Evolutionary conservation across 352 stramenopile genomes (phyloP), one percentile per base, ranked within the genome.

Genomic region (Porosira glacialis): DNA sequence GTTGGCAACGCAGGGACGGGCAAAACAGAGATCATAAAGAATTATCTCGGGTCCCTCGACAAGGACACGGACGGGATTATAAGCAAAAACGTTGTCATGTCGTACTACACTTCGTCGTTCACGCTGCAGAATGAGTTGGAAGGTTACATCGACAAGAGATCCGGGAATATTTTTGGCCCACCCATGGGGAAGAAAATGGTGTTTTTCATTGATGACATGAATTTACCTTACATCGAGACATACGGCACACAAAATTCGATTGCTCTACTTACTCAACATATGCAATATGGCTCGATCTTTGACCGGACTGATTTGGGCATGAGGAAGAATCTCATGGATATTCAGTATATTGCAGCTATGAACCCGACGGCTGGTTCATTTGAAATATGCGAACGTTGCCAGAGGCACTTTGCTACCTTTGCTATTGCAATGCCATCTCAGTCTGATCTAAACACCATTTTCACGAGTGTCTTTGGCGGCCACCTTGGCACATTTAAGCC

Each of bases 221-320:
- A 98, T 55, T 64, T 98, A 45, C 94, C 94, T 1, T 97, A 97
- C 73, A 94, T 97, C 45, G 94, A 98, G 63, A 96, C 91, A 27
- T 98, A 98, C 60, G 94, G 94, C 30, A 98, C 94, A 4, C 94
- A 98, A 75, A 97, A 97, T 67, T 89, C 93, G n/a, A 88, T 97
- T 38, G 93, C 94, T 24, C 73, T 97, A 47, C 78, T 98, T 41
- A 94, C 93, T 0, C 94, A 97, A 83, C 93, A 97, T 78, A 95
- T 97, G 87, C 92, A 97, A 70, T 96, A 97, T 82, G 91, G 90
- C 17, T 96, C 92, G 17, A 93, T 97, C 70, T 98, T 97, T 70
- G 94, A 97, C 44, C 89, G 94, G 5, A 69, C 89, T 19, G 94
- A 98, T 58, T 80, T 98, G 28, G 93, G 94, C 3, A 96, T 97